Conservation (phyloP, 176 grass and related monocot genomes). For the Metroxylon sagu region DNA sequence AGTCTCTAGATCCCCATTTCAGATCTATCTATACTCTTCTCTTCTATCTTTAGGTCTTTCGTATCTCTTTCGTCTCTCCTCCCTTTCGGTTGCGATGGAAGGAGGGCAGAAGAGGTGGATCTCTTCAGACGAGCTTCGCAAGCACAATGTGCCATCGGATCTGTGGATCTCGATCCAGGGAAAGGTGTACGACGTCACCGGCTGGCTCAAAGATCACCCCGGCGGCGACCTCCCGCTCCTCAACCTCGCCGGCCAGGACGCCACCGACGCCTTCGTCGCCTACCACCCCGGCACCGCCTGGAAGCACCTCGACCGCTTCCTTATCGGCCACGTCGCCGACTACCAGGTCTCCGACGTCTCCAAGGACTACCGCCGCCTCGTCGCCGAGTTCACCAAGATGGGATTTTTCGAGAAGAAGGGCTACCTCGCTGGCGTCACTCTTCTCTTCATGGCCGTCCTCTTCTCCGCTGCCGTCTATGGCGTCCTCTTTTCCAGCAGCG, state of each 20-base stretch:
- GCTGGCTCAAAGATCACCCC: conserved; percentile 54
- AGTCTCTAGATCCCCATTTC: too few species aligned
- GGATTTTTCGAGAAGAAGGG: conserved; percentile 68
- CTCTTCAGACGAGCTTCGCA: conserved; percentile 47
- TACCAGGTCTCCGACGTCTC: conserved; percentile 49
- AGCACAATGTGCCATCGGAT: conserved; percentile 31
- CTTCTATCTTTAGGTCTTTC: too few species aligned
- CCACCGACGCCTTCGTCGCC: conserved; percentile 71
- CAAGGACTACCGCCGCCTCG: conserved; percentile 61
- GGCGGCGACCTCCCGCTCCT: conserved; percentile 64
- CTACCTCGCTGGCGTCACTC: conserved; percentile 12
- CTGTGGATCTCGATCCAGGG: conserved; percentile 89
- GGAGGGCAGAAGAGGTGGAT: conserved; percentile 20
- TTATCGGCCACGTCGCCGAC: conserved; percentile 62
- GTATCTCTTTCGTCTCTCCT: too few species aligned
- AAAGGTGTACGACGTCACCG: conserved; percentile 79
- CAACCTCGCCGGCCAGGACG: conserved; percentile 62
- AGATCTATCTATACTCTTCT: too few species aligned
- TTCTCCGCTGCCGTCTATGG: conserved; percentile 32
- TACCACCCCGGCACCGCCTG: conserved; percentile 63
- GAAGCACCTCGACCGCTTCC: conserved; percentile 44
- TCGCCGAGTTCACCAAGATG: conserved; percentile 42
- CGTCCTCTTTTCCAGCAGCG: conserved; percentile 20
- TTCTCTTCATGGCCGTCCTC: conserved; percentile 21
- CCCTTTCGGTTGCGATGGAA: too few species aligned